Conservation (phyloP, 805 yeast genomes). For the Candida nitratophila region DNA sequence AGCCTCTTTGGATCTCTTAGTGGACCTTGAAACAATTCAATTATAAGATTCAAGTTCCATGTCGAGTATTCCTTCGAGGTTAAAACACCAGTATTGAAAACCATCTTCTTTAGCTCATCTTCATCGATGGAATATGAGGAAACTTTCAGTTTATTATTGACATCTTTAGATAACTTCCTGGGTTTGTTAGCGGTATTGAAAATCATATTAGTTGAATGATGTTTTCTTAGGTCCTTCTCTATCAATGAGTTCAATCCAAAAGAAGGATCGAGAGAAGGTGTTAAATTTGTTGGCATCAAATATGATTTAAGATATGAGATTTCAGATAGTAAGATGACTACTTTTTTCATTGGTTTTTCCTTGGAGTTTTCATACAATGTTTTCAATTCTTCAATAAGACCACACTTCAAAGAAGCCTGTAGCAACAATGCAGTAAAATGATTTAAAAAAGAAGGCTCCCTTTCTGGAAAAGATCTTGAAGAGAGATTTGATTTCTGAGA, state of each 20-base stretch:
- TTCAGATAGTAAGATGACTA: slow-evolving; percentile 59
- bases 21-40: slow-evolving; percentile 77
- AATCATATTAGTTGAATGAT: slow-evolving; percentile 10
- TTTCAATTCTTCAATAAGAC: slow-evolving; percentile 42
- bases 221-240: slow-evolving; percentile 21
- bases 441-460: slow-evolving; percentile 38
- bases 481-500: slow-evolving; percentile 5
- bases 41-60: slow-evolving; percentile 83
- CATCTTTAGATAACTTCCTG: slow-evolving; percentile 18
- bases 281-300: slow-evolving; percentile 44
- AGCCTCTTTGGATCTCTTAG: slow-evolving; percentile 62
- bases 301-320: slow-evolving; percentile 46
- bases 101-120: slow-evolving; percentile 53
- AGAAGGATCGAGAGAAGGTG: slow-evolving; percentile 17
- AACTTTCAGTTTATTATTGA: slow-evolving; percentile 3
- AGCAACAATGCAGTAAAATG: slow-evolving; percentile 65
- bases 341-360: slow-evolving; percentile 46
- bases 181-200: slow-evolving; percentile 10
- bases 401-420: slow-evolving; percentile 46
- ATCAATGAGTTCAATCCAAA: slow-evolving; percentile 20
- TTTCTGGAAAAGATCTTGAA: slow-evolving; percentile 25
- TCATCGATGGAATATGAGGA: slow-evolving; percentile 44
- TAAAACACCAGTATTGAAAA: slow-evolving; percentile 63
- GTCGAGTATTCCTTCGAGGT: slow-evolving; percentile 69
- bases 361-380: slow-evolving; percentile 27